Conservation (phyloP, 164 flowering plant species). For the Magnolia officinalis region DNA sequence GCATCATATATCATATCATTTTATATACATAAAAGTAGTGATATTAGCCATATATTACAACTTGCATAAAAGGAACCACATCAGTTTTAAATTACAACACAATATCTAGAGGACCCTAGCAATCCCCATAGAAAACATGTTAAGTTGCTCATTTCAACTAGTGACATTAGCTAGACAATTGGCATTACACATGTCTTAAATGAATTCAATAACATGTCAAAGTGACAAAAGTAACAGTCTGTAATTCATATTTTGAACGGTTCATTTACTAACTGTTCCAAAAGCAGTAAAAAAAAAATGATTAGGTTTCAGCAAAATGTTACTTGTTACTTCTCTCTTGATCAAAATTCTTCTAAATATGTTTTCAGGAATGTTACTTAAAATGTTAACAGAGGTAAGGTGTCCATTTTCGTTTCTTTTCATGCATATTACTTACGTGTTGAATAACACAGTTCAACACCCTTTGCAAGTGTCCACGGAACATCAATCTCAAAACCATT, state of each 20-base stretch:
- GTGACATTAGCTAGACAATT: neutral
- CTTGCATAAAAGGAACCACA: too few relatives aligned
- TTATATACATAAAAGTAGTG: too few relatives aligned
- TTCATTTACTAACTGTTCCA: neutral
- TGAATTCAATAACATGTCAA: neutral
- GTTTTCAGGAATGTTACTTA: neutral
- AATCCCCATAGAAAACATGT: too few relatives aligned
- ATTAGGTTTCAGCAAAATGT: neutral
- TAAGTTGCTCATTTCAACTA: too few relatives aligned
- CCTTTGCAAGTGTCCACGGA: neutral
- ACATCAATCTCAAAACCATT: neutral
- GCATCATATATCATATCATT: too few relatives aligned
- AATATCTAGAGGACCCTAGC: too few relatives aligned
- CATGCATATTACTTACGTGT: neutral
- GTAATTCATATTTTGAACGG: neutral
- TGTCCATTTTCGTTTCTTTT: neutral
- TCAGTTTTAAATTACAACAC: too few relatives aligned
- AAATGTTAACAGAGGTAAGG: neutral
- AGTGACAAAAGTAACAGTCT: neutral
- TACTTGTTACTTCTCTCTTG: neutral
- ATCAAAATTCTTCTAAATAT: neutral
- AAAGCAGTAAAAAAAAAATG: neutral
- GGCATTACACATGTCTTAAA: neutral
- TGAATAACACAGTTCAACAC: neutral
- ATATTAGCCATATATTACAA: too few relatives aligned